Conservation (phyloP, 352 stramenopile genomes). For the Phytophthora rubi region DNA sequence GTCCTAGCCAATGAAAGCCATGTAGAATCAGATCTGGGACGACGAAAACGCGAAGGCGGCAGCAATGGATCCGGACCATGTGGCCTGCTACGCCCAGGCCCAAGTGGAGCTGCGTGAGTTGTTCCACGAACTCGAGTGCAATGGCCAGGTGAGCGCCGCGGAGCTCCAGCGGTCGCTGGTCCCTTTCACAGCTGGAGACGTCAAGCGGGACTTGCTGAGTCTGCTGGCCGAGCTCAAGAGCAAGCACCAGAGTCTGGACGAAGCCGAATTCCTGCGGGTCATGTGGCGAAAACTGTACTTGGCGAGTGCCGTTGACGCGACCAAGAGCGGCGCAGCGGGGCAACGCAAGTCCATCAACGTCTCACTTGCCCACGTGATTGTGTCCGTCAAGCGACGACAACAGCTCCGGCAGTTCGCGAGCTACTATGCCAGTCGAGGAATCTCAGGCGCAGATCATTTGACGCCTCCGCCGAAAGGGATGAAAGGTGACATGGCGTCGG, state of each 20-base stretch:
- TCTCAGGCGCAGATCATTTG: constrained; percentile 64
- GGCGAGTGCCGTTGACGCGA: constrained; percentile 46
- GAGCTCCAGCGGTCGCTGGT: constrained; percentile 61
- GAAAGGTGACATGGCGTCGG: not conserved
- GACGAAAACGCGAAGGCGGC: not conserved
- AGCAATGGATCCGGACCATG: constrained; percentile 60
- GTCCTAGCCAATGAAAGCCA: not conserved
- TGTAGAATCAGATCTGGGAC: not conserved
- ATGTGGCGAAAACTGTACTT: constrained; percentile 78
- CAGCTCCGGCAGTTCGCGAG: constrained; percentile 74
- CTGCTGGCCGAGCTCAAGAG: constrained; percentile 60
- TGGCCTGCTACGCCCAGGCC: constrained; percentile 46
- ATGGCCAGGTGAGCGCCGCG: constrained; percentile 47
- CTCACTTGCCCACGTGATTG: constrained; percentile 69
- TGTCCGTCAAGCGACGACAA: constrained; percentile 69
- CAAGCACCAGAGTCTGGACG: constrained; percentile 51
- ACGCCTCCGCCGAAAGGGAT: constrained; percentile 18
- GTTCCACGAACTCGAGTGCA: constrained; percentile 59
- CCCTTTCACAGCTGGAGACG: constrained; percentile 68
- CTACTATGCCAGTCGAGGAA: constrained; percentile 73
- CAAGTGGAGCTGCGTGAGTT: constrained; percentile 65
- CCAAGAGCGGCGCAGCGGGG: constrained; percentile 13
- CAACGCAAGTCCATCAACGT: constrained; percentile 50
- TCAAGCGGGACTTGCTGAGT: constrained; percentile 54
- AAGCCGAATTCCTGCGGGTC: constrained; percentile 67